Conservation (phyloP, 352 stramenopile genomes). For the Phytophthora cajani region DNA sequence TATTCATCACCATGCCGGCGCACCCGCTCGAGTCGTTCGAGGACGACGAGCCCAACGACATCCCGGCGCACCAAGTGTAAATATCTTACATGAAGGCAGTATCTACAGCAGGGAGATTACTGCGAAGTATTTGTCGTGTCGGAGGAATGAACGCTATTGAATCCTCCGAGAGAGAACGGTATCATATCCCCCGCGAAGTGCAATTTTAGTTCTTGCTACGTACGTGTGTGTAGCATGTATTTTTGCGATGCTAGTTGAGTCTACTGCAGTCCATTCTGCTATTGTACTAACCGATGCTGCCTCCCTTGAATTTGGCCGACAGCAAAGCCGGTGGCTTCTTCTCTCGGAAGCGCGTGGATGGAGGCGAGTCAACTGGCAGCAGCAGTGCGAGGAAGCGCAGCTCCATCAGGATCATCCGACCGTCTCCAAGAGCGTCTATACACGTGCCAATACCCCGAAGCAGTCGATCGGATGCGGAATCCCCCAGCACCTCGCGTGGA, state of each 20-base stretch:
- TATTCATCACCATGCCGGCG: conserved; percentile 67
- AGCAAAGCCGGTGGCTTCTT: conserved; percentile 44
- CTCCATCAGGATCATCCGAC: conserved; percentile 30
- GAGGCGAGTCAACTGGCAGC: conserved; percentile 16
- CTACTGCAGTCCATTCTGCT: not conserved
- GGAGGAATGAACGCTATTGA: conserved; percentile 27
- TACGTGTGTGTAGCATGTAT: not conserved
- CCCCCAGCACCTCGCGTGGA: not conserved
- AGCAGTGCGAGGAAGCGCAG: conserved; percentile 18
- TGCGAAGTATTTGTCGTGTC: conserved; percentile 17
- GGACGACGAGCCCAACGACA: conserved; percentile 40
- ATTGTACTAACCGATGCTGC: conserved; percentile 38
- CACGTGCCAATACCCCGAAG: conserved; percentile 20
- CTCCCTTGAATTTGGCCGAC: conserved; percentile 47
- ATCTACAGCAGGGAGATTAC: not conserved
- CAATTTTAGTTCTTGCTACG: not conserved
- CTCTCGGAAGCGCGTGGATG: conserved; percentile 38
- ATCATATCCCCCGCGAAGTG: not conserved
- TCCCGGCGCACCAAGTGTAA: conserved; percentile 35
- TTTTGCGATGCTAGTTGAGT: not conserved
- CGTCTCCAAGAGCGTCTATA: conserved; percentile 23
- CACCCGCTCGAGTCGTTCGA: conserved; percentile 28
- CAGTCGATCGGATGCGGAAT: conserved; percentile 4
- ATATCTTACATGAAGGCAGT: conserved; percentile 13
- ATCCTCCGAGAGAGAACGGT: conserved; percentile 10